Conservation (phyloP, 2,329 filamentous ascomycete species). For the Bipolaris bicolor region DNA sequence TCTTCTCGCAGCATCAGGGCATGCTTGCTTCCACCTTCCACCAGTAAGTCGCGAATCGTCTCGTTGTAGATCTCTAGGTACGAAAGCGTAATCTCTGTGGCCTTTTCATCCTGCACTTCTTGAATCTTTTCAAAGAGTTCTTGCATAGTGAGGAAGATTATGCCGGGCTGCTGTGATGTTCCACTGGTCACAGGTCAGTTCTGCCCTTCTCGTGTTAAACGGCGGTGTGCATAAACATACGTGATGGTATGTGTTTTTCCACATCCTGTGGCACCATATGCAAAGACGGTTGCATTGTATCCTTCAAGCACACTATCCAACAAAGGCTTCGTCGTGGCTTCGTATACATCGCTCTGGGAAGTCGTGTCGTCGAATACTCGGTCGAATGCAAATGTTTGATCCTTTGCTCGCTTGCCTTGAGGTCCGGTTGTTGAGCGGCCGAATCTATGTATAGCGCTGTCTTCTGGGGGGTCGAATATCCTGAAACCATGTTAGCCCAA, state of each 20-base stretch:
- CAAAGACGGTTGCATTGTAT: conserved; percentile 98
- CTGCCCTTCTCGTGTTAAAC: background rate
- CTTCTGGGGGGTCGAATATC: conserved; percentile 95
- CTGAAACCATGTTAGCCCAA: conserved; percentile 57
- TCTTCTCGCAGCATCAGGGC: conserved; percentile 94
- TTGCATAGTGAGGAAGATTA: conserved; percentile 99
- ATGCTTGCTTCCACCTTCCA: conserved; percentile 81
- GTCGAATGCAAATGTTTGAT: conserved; percentile 97
- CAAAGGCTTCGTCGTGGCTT: conserved; percentile 85
- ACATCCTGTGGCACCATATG: conserved; percentile 96
- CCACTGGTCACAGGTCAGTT: conserved; percentile 56
- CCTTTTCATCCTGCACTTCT: conserved; percentile 85
- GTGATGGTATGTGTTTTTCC: conserved; percentile 97
- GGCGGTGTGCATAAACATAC: conserved; percentile 32
- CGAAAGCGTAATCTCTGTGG: conserved; percentile 87
- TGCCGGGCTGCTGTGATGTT: conserved; percentile 88
- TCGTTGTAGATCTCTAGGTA: conserved; percentile 99
- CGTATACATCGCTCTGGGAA: conserved; percentile 91
- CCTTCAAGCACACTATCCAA: conserved; percentile 95
- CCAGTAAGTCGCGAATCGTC: conserved; percentile 91
- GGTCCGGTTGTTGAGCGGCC: conserved; percentile 73
- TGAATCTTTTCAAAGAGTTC: conserved; percentile 95
- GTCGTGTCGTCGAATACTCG: conserved; percentile 96
- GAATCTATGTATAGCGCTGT: conserved; percentile 88
- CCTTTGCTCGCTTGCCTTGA: conserved; percentile 89